phyloP scores from a whole-genome alignment of 306 rosid genomes.

The Adenanthera pavonina region DNA sequence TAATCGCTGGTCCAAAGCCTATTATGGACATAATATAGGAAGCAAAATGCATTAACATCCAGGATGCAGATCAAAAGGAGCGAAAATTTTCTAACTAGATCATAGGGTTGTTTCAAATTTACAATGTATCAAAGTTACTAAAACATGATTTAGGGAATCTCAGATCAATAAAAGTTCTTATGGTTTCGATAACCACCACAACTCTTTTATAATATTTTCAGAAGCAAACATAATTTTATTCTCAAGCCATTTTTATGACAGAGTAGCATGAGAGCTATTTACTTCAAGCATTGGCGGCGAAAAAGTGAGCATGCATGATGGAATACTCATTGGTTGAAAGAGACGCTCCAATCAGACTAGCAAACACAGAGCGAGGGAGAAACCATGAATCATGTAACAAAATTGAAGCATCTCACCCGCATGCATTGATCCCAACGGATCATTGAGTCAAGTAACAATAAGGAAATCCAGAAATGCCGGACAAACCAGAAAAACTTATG shows the following conservation, averaged over 20 bases:
- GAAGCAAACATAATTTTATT: neutral
- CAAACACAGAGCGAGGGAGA: neutral
- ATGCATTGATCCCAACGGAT: conserved; percentile 50
- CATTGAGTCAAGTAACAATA: conserved; percentile 30
- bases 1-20: neutral
- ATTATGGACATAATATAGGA: neutral
- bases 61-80: neutral
- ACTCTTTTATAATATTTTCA: neutral
- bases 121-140: neutral
- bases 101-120: neutral
- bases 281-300: neutral
- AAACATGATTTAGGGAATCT: neutral
- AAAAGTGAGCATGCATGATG: neutral
- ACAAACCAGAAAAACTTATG: conserved; percentile 23
- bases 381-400: conserved; percentile 13
- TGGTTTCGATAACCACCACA: neutral
- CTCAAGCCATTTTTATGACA: neutral
- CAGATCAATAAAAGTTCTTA: neutral
- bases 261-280: conserved; percentile 1
- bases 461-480: conserved; percentile 33
- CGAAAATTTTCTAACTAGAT: neutral
- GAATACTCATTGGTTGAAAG: conserved; percentile 11
- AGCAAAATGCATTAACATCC: conserved; percentile 1
- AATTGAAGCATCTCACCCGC: conserved; percentile 36
- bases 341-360: conserved; percentile 15